These are phyloP conservation scores for Tuber umbilicatum DNA, from an alignment of 495 filamentous ascomycete species.

Conservation along the genomic window DNA sequence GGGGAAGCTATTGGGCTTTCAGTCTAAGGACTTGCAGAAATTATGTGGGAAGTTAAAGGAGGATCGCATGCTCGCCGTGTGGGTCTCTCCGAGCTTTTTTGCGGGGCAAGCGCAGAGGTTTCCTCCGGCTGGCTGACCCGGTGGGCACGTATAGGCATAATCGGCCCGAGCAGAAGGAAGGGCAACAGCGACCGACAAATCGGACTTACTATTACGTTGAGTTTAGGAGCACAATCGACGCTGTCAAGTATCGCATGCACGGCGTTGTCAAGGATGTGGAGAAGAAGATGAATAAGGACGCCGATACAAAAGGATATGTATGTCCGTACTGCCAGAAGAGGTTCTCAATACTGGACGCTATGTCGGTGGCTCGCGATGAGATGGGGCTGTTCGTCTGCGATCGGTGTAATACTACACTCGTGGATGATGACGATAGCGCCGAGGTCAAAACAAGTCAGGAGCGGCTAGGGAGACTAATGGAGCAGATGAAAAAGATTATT, in stretches of 20 bases:
- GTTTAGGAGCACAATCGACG: constrained; percentile 87
- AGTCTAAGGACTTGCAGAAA: constrained; percentile 81
- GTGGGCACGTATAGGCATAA: constrained; percentile 55
- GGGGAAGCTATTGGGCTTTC: constrained; percentile 73
- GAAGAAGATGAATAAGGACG: constrained; percentile 64
- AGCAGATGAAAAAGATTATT: constrained; percentile 76
- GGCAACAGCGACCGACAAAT: constrained; percentile 70
- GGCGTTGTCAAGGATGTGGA: constrained; percentile 77
- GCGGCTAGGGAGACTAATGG: constrained; percentile 76
- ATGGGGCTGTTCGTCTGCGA: constrained; percentile 63
- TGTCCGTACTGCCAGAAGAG: constrained; percentile 77
- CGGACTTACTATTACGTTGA: constrained; percentile 96
- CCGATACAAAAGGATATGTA: constrained; percentile 83
- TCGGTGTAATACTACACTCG: constrained; percentile 65
- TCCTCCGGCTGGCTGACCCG: constrained; percentile 34
- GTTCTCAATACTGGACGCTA: constrained; percentile 73
- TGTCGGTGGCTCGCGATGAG: constrained; percentile 51
- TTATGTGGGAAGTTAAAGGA: constrained; percentile 75
- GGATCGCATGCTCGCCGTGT: constrained; percentile 73
- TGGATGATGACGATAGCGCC: constrained; percentile 58
- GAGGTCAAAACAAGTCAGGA: constrained; percentile 68
- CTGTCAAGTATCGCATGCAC: constrained; percentile 90
- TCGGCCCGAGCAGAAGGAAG: constrained; percentile 71
- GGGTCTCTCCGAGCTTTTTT: constrained; percentile 25
- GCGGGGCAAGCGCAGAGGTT: not conserved